These are phyloP conservation scores for Posidonia oceanica DNA, from an alignment of 116 monocot species.

Conservation along the genomic window DNA sequence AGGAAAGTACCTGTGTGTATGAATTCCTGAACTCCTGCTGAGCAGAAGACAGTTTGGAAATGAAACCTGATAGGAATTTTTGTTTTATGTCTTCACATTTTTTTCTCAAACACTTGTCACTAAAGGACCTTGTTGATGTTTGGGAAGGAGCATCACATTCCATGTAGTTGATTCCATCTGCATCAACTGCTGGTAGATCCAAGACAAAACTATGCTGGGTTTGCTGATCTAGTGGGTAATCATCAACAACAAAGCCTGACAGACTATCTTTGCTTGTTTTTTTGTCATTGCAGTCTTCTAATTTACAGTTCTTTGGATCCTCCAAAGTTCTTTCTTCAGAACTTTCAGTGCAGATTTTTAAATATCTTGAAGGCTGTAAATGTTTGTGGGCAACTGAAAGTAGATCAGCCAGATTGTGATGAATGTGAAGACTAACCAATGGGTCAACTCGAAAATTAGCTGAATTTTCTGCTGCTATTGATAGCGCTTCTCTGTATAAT, in stretches of 20 bases:
- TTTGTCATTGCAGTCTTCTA: background rate
- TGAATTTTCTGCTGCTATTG: conserved; percentile 53
- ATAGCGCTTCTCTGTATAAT: conserved; percentile 72
- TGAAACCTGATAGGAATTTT: conserved; percentile 64
- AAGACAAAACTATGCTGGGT: background rate
- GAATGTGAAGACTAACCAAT: conserved; percentile 82
- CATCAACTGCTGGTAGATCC: conserved; percentile 10
- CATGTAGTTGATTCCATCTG: conserved; percentile 5
- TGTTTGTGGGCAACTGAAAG: conserved; percentile 30
- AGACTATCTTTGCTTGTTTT: background rate
- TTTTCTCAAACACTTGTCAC: conserved; percentile 40
- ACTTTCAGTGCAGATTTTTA: background rate
- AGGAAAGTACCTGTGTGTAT: conserved; percentile 44
- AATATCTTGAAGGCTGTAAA: background rate
- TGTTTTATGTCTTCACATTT: conserved; percentile 65
- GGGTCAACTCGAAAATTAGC: conserved; percentile 85
- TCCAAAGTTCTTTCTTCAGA: conserved; percentile 1
- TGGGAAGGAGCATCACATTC: conserved; percentile 16
- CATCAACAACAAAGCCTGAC: background rate
- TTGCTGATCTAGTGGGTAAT: background rate
- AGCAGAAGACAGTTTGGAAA: conserved; percentile 49
- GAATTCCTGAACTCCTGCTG: conserved; percentile 61
- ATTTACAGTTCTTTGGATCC: background rate
- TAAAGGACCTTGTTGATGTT: conserved; percentile 27
- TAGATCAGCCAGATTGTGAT: conserved; percentile 82